Evolutionary conservation across 1,284 basidiomycete species (phyloP).

Genomic region (Schizophyllum amplum): DNA sequence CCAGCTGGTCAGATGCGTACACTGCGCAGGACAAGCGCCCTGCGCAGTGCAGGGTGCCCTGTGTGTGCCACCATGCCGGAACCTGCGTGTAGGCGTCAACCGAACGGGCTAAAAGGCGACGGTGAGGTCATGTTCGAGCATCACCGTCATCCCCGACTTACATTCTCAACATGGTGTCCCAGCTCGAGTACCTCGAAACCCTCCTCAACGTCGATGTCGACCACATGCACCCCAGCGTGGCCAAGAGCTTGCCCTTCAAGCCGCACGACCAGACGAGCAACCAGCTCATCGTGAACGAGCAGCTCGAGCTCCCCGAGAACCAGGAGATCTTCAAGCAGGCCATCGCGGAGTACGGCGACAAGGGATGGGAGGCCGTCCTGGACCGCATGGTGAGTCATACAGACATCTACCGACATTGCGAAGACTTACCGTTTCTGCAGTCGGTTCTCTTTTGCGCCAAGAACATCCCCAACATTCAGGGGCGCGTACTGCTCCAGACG

Average conservation of each 20-base stretch:
- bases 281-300: conserved; percentile 11
- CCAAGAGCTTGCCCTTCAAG: conserved; percentile 10
- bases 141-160: not conserved
- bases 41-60: not conserved
- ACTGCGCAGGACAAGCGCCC: no score
- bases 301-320: conserved; percentile 11
- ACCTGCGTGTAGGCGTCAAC: not conserved
- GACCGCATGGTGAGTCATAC: conserved; percentile 6
- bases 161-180: conserved; percentile 7
- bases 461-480: conserved; percentile 11
- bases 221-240: conserved; percentile 10
- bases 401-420: not conserved
- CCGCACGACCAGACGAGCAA: conserved; percentile 13
- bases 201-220: conserved; percentile 14
- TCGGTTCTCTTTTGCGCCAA: conserved; percentile 9
- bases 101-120: not conserved
- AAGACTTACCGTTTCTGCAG: conserved; percentile 1
- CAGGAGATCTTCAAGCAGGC: conserved; percentile 7
- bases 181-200: conserved; percentile 12
- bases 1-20: not conserved
- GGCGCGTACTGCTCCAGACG: conserved; percentile 11
- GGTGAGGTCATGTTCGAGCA: not conserved
- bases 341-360: conserved; percentile 9
- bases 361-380: conserved; percentile 10
- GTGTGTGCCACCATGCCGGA: not conserved